Evolutionary conservation across 1,284 basidiomycete genomes (phyloP), one percentile per base, ranked within the genome.

Genomic region (Schizophyllum commune): DNA sequence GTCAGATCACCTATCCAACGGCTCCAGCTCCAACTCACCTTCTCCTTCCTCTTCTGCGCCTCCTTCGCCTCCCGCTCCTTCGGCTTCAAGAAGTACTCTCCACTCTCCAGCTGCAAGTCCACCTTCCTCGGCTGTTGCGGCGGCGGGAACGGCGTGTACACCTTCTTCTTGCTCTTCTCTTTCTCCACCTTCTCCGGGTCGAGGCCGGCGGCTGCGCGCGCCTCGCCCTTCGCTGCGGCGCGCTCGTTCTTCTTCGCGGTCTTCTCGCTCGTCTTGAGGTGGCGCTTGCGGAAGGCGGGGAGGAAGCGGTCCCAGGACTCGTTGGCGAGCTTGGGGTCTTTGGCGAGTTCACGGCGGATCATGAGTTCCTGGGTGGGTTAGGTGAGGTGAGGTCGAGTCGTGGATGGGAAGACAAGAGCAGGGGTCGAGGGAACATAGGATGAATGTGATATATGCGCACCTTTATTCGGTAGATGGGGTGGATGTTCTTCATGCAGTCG

Each of bases 401-500:
- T n/a, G n/a, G n/a, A n/a, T n/a, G n/a, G n/a, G n/a, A n/a, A n/a
- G n/a, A n/a, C n/a, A n/a, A n/a, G n/a, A n/a, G n/a, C n/a, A n/a
- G n/a, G n/a, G n/a, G n/a, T n/a, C n/a, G n/a, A n/a, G n/a, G n/a
- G n/a, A n/a, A n/a, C n/a, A n/a, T n/a, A 27, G 11, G 32, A 19
- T 19, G n/a, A 34, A 7, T 57, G 56, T 65, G 55, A 55, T 32
- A 56, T 52, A n/a, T n/a, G 67, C 75, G 27, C 47, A 91, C 93
- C 75, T 99, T 99, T 77, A 99, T 99, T 67, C 96, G 89, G 73
- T 99, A 99, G 71, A 99, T 99, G 2, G 97, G 97, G 71, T 99
- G 97, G 58, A 99, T 91, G 71, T 99, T 99, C 77, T 93, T 96
- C 94, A 99, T 97, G 78, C 97, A 99, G 73, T 99, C 97, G 58